Base-by-base conservation (phyloP, 176 grass and related monocot genomes). In the Lolium perenne region DNA sequence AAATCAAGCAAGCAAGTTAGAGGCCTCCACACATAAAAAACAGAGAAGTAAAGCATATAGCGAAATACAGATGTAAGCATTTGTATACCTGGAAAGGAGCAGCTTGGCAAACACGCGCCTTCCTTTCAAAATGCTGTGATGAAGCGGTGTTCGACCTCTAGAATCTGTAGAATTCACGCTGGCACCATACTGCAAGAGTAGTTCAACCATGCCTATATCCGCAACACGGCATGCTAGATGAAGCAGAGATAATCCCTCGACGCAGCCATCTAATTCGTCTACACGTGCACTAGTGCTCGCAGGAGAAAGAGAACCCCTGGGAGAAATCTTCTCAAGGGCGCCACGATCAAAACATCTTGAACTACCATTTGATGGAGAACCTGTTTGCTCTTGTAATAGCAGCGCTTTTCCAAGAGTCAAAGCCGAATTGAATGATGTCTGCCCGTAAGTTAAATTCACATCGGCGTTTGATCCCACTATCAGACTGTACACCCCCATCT, bases 161-260 rank as follows among this genome's bases (percentile, higher is more conserved):
- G 62, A 83, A 88, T 99, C 94, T 14, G 71, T 72, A 58, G 89
- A 83, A 83, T 99, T 99, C 57, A 92, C 72, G 78, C 88, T 91
- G 32, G 97, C 94, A 4, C 97, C 94, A 69, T 99, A 99, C 77
- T 99, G 97, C 88, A 99, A 61, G 46, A 99, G 92, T 40, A 99
- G 91, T 68, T 99, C 97, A 88, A 97, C 88, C 97, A 99, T 97
- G 11, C 97, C 94, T 41, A 99, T 79, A 70, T 99, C 97, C 40
- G 76, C 92, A 23, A 86, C 86, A 12, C 83, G 84, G 56, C 97
- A 99, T 49, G 97, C 97, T 69, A 99, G 82, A 83, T 99, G 97
- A 81, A 99, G 89, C 82, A 99, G 78, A 50, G 94, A 91, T 58
- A 94, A 90, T 23, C 97, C 97, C 50, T 97, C 94, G 3, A 56